These are phyloP conservation scores for Adenanthera pavonina DNA, from an alignment of 306 rosid species.

Conservation along the genomic window DNA sequence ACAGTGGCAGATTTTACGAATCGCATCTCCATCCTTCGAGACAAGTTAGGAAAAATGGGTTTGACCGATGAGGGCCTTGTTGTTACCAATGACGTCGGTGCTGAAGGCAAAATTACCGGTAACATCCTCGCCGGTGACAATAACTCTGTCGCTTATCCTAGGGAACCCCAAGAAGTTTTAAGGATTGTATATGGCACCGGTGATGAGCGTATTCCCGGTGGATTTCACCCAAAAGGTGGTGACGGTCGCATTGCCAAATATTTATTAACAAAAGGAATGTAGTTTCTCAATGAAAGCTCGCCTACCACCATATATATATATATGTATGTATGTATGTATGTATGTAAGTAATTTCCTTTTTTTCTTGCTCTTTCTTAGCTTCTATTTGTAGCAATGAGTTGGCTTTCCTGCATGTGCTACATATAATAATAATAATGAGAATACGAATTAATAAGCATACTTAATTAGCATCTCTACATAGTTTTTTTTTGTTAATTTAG, in stretches of 20 bases:
- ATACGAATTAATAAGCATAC: too few species aligned
- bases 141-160: not conserved
- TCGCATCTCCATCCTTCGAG: conserved; percentile 61
- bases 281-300: too few species aligned
- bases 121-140: not conserved
- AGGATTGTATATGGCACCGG: not conserved
- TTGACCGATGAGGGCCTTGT: conserved; percentile 59
- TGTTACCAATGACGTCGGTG: not conserved
- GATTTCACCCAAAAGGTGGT: not conserved
- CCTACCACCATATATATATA: too few species aligned
- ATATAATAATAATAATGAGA: too few species aligned
- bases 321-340: too few species aligned
- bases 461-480: too few species aligned
- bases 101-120: not conserved
- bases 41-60: conserved; percentile 59
- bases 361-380: too few species aligned
- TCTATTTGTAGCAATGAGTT: too few species aligned
- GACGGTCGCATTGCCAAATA: not conserved
- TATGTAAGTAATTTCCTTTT: too few species aligned
- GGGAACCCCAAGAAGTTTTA: not conserved
- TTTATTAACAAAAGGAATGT: not conserved
- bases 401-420: too few species aligned
- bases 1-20: conserved; percentile 71
- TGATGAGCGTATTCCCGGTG: not conserved
- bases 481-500: too few species aligned